Evolutionary conservation across 371 early-diverging fungal species (phyloP), one percentile per base, ranked within the genome.

Genomic region (Thermomucor indicae-seudaticae): DNA sequence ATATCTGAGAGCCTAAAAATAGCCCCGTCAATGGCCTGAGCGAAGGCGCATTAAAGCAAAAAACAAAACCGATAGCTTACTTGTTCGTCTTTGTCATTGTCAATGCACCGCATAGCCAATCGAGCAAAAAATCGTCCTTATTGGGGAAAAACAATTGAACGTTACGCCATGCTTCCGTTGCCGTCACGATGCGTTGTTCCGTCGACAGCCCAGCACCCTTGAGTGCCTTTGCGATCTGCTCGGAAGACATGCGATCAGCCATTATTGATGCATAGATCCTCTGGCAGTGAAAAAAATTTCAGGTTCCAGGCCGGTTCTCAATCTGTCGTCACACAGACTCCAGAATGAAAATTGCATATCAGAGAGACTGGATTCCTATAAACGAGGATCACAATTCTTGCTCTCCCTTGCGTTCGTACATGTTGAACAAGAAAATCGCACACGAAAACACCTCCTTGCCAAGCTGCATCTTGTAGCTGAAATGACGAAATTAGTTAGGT

Each of bases 161-260:
- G 32, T 65, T 56, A 6, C 53, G 28, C 75, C 75, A 75, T 6
- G 72, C 70, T 32, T 65, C 59, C 0, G 45, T 39, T 3, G 75
- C 75, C 1, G 53, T 62, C 8, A 56, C 52, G 25, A 75, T 67
- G 38, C 67, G 64, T 37, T 69, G 45, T 24, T 61, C 55, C 6
- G 61, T 37, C 2, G 61, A 56, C 39, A 67, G 53, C 2, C 75
- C 72, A 35, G 67, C 67, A 29, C 75, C 75, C 31, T 75, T 75
- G 5, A 75, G 51, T 1, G 72, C 67, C 47, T 79, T 67, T 39
- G 84, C 88, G 23, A 69, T 77, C 60, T 80, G 70, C 52, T 83
- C 70, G 30, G 88, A 74, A 24, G 78, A 69, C 43, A 53, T 17
- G 47, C 65, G 60, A 55, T 75, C 68, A 53, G 72, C 70, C 75